A percentile compares a stretch with the other conserved stretches of the same genome.
phyloP scores from a whole-genome alignment of 306 rosid species.

The Cicer arietinum region DNA sequence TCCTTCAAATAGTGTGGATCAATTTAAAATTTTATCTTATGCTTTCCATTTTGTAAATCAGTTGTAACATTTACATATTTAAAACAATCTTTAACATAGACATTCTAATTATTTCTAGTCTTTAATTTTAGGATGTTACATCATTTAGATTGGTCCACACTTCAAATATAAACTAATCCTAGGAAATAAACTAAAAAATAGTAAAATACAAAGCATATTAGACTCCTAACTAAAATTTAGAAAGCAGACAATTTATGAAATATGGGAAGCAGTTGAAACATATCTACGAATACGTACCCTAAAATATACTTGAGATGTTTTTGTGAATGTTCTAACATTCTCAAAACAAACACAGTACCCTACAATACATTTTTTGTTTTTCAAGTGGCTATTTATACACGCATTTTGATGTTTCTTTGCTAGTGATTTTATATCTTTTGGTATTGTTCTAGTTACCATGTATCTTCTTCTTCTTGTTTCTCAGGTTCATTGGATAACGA shows the following conservation, averaged over 20 bases:
- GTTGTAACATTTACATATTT: too few relatives aligned
- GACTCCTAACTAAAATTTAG: neutral
- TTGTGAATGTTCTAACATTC: neutral
- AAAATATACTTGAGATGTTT: neutral
- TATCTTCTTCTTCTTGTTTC: constrained; percentile 47
- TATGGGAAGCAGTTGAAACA: neutral
- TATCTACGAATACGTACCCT: neutral
- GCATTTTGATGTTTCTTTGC: neutral
- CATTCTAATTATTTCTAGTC: too few relatives aligned
- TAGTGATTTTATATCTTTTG: neutral
- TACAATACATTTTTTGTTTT: neutral
- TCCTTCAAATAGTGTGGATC: too few relatives aligned
- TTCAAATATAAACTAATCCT: neutral
- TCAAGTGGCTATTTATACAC: neutral
- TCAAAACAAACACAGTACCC: neutral
- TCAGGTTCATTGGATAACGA: constrained; percentile 55
- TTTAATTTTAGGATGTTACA: too few relatives aligned
- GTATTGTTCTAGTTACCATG: constrained; percentile 32
- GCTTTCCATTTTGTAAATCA: too few relatives aligned
- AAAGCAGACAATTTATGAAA: neutral
- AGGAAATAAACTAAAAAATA: too few relatives aligned
- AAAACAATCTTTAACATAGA: too few relatives aligned
- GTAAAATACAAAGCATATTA: neutral
- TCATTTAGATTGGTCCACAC: neutral
- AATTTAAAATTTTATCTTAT: too few relatives aligned